phyloP scores from a whole-genome alignment of 2,329 filamentous ascomycete genomes.

The Colletotrichum chrysophilum region DNA sequence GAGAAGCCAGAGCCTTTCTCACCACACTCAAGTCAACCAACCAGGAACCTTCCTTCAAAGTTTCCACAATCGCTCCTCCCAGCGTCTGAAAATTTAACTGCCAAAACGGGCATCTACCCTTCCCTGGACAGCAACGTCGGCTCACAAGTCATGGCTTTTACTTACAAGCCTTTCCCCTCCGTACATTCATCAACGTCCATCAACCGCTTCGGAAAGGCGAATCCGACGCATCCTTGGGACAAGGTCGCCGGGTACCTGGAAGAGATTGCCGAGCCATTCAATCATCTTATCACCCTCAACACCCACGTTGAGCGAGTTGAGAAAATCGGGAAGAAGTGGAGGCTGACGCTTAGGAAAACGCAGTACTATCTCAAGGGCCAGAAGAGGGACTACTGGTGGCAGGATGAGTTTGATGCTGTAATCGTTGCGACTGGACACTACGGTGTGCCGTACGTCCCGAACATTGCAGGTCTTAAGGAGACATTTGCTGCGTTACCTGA shows the following conservation, averaged over 20 bases:
- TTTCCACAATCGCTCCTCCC: conserved; percentile 43
- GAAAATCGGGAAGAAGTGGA: conserved; percentile 49
- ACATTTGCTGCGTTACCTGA: conserved; percentile 40
- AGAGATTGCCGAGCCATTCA: conserved; percentile 56
- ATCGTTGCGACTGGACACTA: conserved; percentile 48
- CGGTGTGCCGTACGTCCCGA: conserved; percentile 42
- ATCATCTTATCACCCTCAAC: conserved; percentile 47
- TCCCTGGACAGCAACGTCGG: conserved; percentile 65
- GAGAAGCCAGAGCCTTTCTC: conserved; percentile 39
- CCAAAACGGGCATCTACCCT: conserved; percentile 36
- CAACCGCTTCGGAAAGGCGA: conserved; percentile 52
- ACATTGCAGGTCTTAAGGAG: conserved; percentile 43
- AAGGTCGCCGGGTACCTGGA: conserved; percentile 47
- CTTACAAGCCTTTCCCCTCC: conserved; percentile 52
- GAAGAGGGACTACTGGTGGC: conserved; percentile 44
- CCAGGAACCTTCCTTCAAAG: conserved; percentile 43
- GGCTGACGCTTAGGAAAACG: conserved; percentile 51
- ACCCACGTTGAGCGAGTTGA: conserved; percentile 63
- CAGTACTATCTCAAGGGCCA: conserved; percentile 40
- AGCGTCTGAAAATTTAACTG: conserved; percentile 36
- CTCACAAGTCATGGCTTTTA: conserved; percentile 59
- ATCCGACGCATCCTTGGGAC: conserved; percentile 52
- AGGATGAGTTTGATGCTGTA: conserved; percentile 44
- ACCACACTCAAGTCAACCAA: conserved; percentile 44
- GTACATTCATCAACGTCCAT: conserved; percentile 37